A percentile compares a stretch with the other conserved stretches of the same genome.
Evolutionary conservation across 176 grass and related monocot species (phyloP).

Genomic region (Microstegium vimineum): DNA sequence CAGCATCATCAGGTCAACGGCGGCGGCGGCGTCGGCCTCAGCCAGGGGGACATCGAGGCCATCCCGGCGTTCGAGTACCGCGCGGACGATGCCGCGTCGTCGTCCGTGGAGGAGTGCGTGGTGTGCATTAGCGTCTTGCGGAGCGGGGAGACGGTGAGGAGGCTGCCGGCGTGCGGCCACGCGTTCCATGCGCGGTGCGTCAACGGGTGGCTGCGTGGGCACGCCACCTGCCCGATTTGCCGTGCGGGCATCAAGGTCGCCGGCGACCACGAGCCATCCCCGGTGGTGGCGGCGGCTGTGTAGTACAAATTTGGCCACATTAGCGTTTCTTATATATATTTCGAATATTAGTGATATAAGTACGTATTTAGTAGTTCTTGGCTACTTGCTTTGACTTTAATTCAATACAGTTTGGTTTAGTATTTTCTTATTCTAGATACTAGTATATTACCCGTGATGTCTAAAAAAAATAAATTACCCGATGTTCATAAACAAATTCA

Average conservation of each 20-base stretch:
- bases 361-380: too few species aligned
- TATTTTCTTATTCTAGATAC: too few species aligned
- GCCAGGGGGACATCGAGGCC: neutral
- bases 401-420: too few species aligned
- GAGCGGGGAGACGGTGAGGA: constrained; percentile 29
- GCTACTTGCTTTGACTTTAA: too few species aligned
- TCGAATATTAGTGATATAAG: too few species aligned
- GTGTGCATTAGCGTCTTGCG: constrained; percentile 40
- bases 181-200: constrained; percentile 49
- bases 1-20: too few species aligned
- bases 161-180: constrained; percentile 44
- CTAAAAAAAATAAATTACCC: too few species aligned
- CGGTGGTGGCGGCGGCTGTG: neutral
- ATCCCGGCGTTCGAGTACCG: constrained; percentile 8
- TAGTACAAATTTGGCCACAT: too few species aligned
- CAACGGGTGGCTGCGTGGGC: constrained; percentile 39
- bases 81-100: neutral
- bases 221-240: constrained; percentile 51
- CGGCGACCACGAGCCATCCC: neutral
- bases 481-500: too few species aligned
- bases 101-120: constrained; percentile 27
- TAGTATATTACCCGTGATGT: too few species aligned
- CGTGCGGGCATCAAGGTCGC: constrained; percentile 15
- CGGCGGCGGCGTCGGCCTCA: neutral
- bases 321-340: too few species aligned